phyloP scores from a whole-genome alignment of 441 rosid species.

The Flueggea neowawraea region DNA sequence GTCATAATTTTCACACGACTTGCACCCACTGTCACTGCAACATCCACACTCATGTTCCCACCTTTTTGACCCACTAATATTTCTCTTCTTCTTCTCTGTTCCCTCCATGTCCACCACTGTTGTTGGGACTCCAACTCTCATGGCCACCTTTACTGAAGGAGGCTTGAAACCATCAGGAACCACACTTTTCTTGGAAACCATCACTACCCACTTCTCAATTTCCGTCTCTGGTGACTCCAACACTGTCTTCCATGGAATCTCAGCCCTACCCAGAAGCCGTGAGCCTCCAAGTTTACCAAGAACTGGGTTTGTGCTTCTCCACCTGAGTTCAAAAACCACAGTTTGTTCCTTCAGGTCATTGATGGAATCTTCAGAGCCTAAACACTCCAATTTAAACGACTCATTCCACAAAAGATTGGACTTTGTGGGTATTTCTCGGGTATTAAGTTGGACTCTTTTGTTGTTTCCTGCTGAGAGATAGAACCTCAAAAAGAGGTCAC shows the following conservation, averaged over 20 bases:
- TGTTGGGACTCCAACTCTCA: constrained; percentile 34
- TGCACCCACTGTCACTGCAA: constrained; percentile 30
- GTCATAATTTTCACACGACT: constrained; percentile 40
- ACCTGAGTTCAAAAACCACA: constrained; percentile 58
- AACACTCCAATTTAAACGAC: constrained; percentile 58
- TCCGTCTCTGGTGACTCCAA: constrained; percentile 55
- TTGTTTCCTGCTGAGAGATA: constrained; percentile 54
- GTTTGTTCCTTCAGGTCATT: constrained; percentile 38
- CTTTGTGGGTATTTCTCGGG: constrained; percentile 37
- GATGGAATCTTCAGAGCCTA: constrained; percentile 43
- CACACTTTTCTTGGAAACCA: constrained; percentile 23
- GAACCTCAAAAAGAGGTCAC: constrained; percentile 55
- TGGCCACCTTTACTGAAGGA: constrained; percentile 44
- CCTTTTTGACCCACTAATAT: constrained; percentile 19
- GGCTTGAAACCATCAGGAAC: constrained; percentile 30
- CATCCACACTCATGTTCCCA: constrained; percentile 32
- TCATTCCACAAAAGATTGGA: constrained; percentile 56
- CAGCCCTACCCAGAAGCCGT: constrained; percentile 55
- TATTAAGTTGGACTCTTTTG: constrained; percentile 54
- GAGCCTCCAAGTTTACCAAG: constrained; percentile 45
- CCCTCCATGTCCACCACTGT: constrained; percentile 8
- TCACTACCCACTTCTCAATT: constrained; percentile 50
- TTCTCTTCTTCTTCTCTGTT: constrained; percentile 19
- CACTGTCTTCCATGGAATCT: constrained; percentile 58
- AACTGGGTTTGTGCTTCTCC: constrained; percentile 31